Base-by-base conservation (phyloP, 73 alveolate genomes). In the Paramecium sexaurelia region DNA sequence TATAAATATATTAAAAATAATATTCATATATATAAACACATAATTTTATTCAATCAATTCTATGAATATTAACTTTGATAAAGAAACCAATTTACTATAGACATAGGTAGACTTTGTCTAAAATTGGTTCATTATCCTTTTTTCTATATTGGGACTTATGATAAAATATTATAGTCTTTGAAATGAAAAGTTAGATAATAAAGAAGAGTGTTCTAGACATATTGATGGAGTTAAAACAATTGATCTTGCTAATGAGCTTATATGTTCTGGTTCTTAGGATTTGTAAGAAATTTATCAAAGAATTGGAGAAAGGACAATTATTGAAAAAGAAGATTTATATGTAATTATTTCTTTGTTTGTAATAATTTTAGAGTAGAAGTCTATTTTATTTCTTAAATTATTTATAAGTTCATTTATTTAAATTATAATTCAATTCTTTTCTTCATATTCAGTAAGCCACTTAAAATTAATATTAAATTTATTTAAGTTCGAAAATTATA, bases 151-250 rank as follows among this genome's bases (percentile, higher is more conserved):
- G 97, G 97, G 29, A 96, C 97, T 15, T 97, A 95, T 57, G 96
- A 96, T 67, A 92, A 91, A 24, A 95, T 20, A 95, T 95, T 47
- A 94, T 85, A 68, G 93, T 94, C 36, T 95, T 94, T 95, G 97
- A 96, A 75, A 93, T 87, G 29, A 68, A 93, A 26, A 95, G 75
- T 35, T 93, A 92, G 40, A 90, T 93, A 67, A 41, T 92, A 96
- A 92, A 17, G 96, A 95, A 61, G 97, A 87, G 9, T 90, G 93
- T 20, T 51, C 57, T 8, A 97, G 97, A 29, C 97, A 96, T 69
- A 96, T 92, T 85, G 96, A 96, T 85, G 97, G 96, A 33, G 96
- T 93, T n/a, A 95, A 96, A 19, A 94, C 95, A 24, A 73, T 94
- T 7, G 96, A 95, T 3, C 90, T 96, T 55, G 97, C 98, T 8